Conservation (phyloP, 495 filamentous ascomycete species). For the Patellaria atrata region DNA sequence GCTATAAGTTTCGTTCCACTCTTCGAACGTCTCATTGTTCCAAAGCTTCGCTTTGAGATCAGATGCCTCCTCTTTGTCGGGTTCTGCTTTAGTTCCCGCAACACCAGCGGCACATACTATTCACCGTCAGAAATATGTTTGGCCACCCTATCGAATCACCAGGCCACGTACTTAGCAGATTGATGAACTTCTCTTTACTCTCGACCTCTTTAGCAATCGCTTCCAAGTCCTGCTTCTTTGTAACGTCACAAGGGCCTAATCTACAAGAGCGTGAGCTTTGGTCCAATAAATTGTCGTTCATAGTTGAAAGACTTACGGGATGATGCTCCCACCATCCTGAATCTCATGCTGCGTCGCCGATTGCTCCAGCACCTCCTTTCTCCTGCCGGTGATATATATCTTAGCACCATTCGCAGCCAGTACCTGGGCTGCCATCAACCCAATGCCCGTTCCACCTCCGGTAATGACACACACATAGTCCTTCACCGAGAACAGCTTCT, state of each 20-base stretch:
- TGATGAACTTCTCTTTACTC: constrained; percentile 27
- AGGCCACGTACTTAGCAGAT: constrained; percentile 18
- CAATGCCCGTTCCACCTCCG: constrained; percentile 32
- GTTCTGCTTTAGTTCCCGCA: constrained; percentile 26
- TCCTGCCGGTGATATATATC: constrained; percentile 29
- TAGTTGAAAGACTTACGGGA: constrained; percentile 17
- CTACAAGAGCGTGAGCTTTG: no score
- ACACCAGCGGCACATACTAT: constrained; percentile 27
- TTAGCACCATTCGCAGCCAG: constrained; percentile 32
- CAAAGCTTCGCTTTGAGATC: constrained; percentile 28
- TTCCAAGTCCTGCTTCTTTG: constrained; percentile 27
- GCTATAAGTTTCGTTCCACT: constrained; percentile 28
- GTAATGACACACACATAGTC: constrained; percentile 49
- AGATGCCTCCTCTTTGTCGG: constrained; percentile 19
- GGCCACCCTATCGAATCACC: not conserved
- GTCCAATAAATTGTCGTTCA: no score
- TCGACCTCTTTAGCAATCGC: constrained; percentile 23
- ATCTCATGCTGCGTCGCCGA: constrained; percentile 28
- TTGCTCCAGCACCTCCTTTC: constrained; percentile 27
- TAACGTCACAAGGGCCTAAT: constrained; percentile 30
- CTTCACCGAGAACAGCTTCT: constrained; percentile 46
- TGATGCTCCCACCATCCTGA: constrained; percentile 24
- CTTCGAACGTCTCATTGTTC: constrained; percentile 28
- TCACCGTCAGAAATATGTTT: not conserved
- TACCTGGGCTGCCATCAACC: constrained; percentile 31